Base-by-base conservation (phyloP, 495 filamentous ascomycete species). In the Tuber umbilicatum region DNA sequence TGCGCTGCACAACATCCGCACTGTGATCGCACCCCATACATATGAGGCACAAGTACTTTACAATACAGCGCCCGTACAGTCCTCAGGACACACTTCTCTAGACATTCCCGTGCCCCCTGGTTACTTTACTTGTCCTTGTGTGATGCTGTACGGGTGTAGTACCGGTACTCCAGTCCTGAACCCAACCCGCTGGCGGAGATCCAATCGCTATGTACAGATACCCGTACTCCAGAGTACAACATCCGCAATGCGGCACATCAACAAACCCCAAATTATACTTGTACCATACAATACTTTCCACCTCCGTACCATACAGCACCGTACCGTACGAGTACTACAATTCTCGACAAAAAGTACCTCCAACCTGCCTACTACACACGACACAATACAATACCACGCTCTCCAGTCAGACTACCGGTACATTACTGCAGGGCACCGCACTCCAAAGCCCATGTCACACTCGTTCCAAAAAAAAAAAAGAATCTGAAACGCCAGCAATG, bases 401-500 rank as follows among this genome's bases (percentile, higher is more conserved):
- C 50, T 23, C 45, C 23, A n/a, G 45, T 6, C 45, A 23, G 27
- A 60, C 50, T 10, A n/a, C n/a, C n/a, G n/a, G n/a, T n/a, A 60
- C n/a, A 60, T 60, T 14, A 60, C 50, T 31, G 10, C 2, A 60
- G 2, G 9, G 9, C n/a, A 60, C 0, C 1, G 21, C 9, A 47
- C 45, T 23, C 6, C 10, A 9, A 9, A 16, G 10, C 19, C n/a
- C 50, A 60, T 50, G 47, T 50, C 23, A 50, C 21, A 16, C 27
- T 14, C 9, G 27, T 2, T 55, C n/a, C 50, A 27, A 60, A 60
- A 60, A n/a, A 50, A 50, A 50, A n/a, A 50, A 60, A 31, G 31
- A 60, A n/a, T 10, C 50, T 60, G 50, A 60, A 60, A 60, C 50
- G n/a, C 50, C 50, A 60, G 50, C 50, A 60, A 60, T 60, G 50